Evolutionary conservation across 2,329 filamentous ascomycete species (phyloP), one percentile per base, ranked within the genome.

Genomic region (Cladophialophora immunda): DNA sequence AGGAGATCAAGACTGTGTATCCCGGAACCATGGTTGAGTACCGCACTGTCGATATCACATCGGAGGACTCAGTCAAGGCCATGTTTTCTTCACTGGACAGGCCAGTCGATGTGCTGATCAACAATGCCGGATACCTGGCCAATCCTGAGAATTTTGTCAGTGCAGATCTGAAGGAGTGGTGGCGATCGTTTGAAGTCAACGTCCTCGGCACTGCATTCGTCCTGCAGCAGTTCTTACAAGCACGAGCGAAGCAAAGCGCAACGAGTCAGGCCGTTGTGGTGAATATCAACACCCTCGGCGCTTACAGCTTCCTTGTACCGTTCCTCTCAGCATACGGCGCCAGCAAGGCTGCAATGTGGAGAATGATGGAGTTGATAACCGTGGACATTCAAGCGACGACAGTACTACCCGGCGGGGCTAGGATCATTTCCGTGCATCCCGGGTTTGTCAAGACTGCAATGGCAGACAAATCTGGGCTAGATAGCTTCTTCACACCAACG

Each of bases 321-420:
- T 38, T 15, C 32, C 41, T 60, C 30, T 60, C 58, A 9, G 38
- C 58, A 32, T 52, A 60, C 29, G 57, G 13, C 9, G 58, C 15
- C 13, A 60, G 41, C n/a, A 60, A 60, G 41, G 58, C 58, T 29
- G 58, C 58, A 29, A 50, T 60, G 41, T 60, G 41, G 58, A 25
- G 41, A 25, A 60, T 60, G 58, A 60, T 60, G 38, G 58, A 60
- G 57, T n/a, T 19, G 17, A 60, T 60, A 15, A 50, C 58, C 1
- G n/a, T 60, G 38, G 58, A 60, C 29, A 29, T n/a, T 11, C 32
- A 29, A 27, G 25, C 45, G 11, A 8, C 19, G 7, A 52, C 15
- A 13, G 58, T 52, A 11, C 22, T 60, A 9, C 41, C 58, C 4
- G 58, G 41, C 15, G 29, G 58, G 9, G 58, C 27, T 15, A 32